phyloP scores from a whole-genome alignment of 75 land plant genomes.

The Gnetum montanum region DNA sequence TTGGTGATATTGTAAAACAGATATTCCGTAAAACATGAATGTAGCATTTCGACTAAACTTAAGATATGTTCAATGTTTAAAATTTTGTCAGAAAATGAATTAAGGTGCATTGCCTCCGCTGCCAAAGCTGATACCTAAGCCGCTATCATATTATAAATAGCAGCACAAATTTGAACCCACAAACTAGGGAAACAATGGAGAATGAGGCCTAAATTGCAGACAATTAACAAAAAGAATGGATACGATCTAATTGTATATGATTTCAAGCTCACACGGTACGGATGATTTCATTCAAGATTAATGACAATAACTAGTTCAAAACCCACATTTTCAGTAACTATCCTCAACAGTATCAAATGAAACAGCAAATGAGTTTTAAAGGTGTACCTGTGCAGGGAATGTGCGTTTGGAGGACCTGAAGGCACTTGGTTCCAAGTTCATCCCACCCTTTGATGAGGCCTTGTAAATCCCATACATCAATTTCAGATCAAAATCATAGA shows the following conservation, averaged over 20 bases:
- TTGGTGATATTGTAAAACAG: too few relatives aligned
- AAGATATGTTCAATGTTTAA: not conserved
- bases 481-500: constrained; percentile 52
- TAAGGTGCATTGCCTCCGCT: not conserved
- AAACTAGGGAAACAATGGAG: too few relatives aligned
- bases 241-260: not conserved
- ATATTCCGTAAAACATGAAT: not conserved
- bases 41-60: too few relatives aligned
- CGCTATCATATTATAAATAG: not conserved
- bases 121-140: not conserved
- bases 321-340: not conserved
- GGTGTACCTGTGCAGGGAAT: constrained; percentile 67
- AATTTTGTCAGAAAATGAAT: not conserved
- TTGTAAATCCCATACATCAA: constrained; percentile 55
- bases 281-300: not conserved
- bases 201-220: not conserved
- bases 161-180: not conserved
- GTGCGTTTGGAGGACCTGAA: constrained; percentile 18
- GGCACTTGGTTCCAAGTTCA: constrained; percentile 37
- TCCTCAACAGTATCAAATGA: not conserved
- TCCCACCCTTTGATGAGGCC: constrained; percentile 27
- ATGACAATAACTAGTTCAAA: not conserved
- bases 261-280: too few relatives aligned
- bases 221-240: not conserved
- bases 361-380: not conserved